A percentile compares a stretch with the other conserved stretches of the same genome.
phyloP scores from a whole-genome alignment of 2,329 filamentous ascomycete species.

The Diaporthe helianthi region DNA sequence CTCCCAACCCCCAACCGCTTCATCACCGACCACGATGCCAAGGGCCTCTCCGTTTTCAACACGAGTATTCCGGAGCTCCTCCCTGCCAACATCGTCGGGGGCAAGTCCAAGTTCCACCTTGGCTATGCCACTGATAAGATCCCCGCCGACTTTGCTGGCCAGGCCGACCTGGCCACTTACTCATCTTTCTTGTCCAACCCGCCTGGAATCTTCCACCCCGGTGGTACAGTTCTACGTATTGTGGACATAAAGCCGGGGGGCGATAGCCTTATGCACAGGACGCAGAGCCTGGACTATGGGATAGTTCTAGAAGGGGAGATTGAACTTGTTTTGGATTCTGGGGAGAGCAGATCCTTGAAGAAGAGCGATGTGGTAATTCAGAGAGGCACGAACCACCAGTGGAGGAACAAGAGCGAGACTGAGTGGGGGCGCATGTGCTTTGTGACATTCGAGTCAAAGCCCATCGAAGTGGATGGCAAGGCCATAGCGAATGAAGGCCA shows the following conservation, averaged over 20 bases:
- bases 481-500: not conserved
- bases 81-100: slow-evolving; percentile 26
- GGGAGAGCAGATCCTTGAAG: slow-evolving; percentile 49
- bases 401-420: slow-evolving; percentile 47
- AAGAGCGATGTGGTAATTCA: slow-evolving; percentile 56
- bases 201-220: slow-evolving; percentile 32
- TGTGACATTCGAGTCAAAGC: slow-evolving; percentile 42
- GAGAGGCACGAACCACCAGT: slow-evolving; percentile 54
- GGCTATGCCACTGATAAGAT: slow-evolving; percentile 1
- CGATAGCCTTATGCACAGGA: slow-evolving; percentile 47
- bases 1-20: slow-evolving; percentile 26
- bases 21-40: slow-evolving; percentile 37
- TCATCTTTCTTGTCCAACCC: not conserved
- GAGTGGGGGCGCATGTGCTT: slow-evolving; percentile 51
- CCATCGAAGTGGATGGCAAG: slow-evolving; percentile 39
- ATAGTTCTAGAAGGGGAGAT: slow-evolving; percentile 57
- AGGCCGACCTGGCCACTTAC: slow-evolving; percentile 33
- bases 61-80: slow-evolving; percentile 29
- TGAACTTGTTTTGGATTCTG: slow-evolving; percentile 56
- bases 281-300: slow-evolving; percentile 56
- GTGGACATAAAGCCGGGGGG: slow-evolving; percentile 36
- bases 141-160: slow-evolving; percentile 18
- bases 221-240: slow-evolving; percentile 35
- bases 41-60: slow-evolving; percentile 34
- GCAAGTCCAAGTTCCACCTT: slow-evolving; percentile 24